A percentile compares a stretch with the other conserved stretches of the same genome.
Evolutionary conservation across 164 flowering plant genomes (phyloP).

Genomic region (Buxus sempervirens): DNA sequence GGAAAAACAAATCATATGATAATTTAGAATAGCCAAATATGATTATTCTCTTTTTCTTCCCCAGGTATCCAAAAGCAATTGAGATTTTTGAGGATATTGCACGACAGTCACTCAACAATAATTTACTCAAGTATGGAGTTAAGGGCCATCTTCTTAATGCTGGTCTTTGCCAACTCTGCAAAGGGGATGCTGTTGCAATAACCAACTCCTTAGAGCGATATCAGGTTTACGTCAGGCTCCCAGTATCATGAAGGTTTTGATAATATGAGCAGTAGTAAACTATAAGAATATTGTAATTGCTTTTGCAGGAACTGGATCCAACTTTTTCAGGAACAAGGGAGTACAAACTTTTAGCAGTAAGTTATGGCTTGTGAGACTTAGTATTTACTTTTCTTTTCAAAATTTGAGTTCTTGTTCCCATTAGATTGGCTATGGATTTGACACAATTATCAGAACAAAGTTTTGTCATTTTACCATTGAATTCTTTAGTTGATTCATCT

Average conservation of each 20-base stretch:
- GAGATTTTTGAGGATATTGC: constrained; percentile 86
- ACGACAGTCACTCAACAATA: constrained; percentile 61
- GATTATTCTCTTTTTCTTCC: constrained; percentile 13
- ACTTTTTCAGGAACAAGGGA: constrained; percentile 91
- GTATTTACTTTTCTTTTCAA: neutral
- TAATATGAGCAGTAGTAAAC: neutral
- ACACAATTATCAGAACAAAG: too few species aligned
- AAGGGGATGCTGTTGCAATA: constrained; percentile 81
- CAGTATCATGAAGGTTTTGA: neutral
- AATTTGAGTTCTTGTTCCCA: neutral
- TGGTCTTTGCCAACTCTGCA: constrained; percentile 91
- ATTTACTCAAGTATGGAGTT: constrained; percentile 81
- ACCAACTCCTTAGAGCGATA: constrained; percentile 75
- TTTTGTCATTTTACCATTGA: too few species aligned
- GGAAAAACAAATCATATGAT: neutral
- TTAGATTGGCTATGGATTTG: neutral
- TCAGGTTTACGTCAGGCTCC: constrained; percentile 43
- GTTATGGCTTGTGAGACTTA: constrained; percentile 14
- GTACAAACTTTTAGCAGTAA: constrained; percentile 60
- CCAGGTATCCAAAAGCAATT: constrained; percentile 56
- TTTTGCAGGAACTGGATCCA: constrained; percentile 82
- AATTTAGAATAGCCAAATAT: neutral
- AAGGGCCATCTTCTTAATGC: constrained; percentile 86
- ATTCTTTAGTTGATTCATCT: too few species aligned
- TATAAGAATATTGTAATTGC: constrained; percentile 1